phyloP scores from a whole-genome alignment of 139 green algal genomes.

The Micractinium sp. region DNA sequence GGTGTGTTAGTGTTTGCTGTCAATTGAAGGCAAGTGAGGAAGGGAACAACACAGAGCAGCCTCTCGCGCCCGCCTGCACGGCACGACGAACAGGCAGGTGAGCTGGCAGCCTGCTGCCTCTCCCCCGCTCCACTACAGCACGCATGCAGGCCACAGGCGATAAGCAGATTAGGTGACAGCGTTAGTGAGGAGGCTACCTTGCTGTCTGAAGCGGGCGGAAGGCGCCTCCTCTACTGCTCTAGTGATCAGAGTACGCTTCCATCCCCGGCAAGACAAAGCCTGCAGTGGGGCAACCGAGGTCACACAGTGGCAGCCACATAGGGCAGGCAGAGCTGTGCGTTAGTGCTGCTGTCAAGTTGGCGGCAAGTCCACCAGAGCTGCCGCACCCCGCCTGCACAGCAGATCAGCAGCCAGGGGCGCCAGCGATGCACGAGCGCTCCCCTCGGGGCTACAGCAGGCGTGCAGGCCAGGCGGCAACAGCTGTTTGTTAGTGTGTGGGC shows the following conservation, averaged over 20 bases:
- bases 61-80: too few relatives aligned
- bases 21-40: too few relatives aligned
- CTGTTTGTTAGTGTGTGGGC: background rate
- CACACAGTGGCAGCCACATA: background rate
- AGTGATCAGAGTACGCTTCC: constrained; percentile 8
- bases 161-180: background rate
- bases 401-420: too few relatives aligned
- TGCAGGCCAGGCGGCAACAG: background rate
- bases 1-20: too few relatives aligned
- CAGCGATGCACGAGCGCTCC: background rate
- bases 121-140: too few relatives aligned
- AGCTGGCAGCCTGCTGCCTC: too few relatives aligned
- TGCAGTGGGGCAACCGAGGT: background rate
- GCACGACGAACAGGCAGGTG: too few relatives aligned
- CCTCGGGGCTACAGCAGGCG: too few relatives aligned
- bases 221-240: background rate
- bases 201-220: background rate
- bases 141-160: too few relatives aligned
- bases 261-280: constrained; percentile 24
- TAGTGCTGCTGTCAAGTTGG: background rate
- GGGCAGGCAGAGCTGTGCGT: background rate
- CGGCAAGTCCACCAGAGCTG: background rate
- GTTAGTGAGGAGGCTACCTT: background rate
- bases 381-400: too few relatives aligned
- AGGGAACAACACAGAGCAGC: too few relatives aligned